Conservation (phyloP, 768 basidiomycete genomes). For the Calocybe indica region DNA sequence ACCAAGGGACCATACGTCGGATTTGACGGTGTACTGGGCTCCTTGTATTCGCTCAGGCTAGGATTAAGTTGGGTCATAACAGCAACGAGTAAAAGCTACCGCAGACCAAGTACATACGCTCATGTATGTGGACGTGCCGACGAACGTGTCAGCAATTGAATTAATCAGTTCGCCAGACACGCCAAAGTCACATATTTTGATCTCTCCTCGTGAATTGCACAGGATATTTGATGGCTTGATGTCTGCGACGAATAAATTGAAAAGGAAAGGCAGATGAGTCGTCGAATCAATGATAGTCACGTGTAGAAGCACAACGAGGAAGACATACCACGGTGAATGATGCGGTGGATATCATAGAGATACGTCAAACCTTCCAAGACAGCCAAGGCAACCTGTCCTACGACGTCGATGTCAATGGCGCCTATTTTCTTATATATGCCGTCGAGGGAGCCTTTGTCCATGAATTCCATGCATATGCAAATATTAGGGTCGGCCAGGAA, state of each 20-base stretch:
- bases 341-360: constrained; percentile 94
- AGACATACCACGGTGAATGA: constrained; percentile 91
- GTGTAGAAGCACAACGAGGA: neutral
- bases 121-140: constrained; percentile 99
- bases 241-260: constrained; percentile 43
- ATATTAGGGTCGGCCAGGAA: constrained; percentile 97
- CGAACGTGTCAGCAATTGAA: constrained; percentile 98
- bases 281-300: constrained; percentile 1
- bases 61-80: constrained; percentile 3
- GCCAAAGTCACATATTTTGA: constrained; percentile 99
- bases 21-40: constrained; percentile 97
- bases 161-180: constrained; percentile 99
- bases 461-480: constrained; percentile 97
- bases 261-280: constrained; percentile 1
- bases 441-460: constrained; percentile 93
- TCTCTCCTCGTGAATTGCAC: constrained; percentile 88
- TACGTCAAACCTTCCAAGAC: constrained; percentile 95
- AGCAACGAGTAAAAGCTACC: constrained; percentile 6
- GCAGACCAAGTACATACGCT: constrained; percentile 60
- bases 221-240: constrained; percentile 99
- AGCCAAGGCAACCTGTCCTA: constrained; percentile 90
- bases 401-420: constrained; percentile 86
- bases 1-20: constrained; percentile 98
- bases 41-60: constrained; percentile 99
- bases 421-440: constrained; percentile 96